Percentiles rank a stretch among this genome's conserved stretches.
Conservation (phyloP, 345 rosid species). For the Acer yangbiense region DNA sequence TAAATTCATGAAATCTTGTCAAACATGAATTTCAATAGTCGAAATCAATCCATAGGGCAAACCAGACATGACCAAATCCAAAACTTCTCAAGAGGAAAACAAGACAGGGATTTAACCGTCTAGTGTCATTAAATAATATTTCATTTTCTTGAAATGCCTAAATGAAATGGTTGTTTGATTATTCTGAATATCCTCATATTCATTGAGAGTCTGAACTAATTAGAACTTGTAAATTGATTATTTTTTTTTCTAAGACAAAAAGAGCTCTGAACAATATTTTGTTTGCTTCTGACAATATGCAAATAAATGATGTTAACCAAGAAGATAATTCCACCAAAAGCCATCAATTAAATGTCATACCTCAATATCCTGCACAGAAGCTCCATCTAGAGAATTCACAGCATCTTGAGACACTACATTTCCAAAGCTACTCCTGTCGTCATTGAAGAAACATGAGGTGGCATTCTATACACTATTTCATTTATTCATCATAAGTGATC, state of each 20-base stretch:
- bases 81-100: no score
- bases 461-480: neutral
- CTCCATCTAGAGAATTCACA: conserved; percentile 44
- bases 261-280: neutral
- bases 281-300: neutral
- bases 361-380: conserved; percentile 58
- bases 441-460: conserved; percentile 10
- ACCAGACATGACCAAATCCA: neutral
- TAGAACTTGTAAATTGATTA: neutral
- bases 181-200: neutral
- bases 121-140: neutral
- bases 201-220: neutral
- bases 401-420: conserved; percentile 45
- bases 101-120: neutral
- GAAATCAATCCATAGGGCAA: neutral
- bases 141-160: neutral
- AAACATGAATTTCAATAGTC: neutral
- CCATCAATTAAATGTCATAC: conserved; percentile 35
- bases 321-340: conserved; percentile 13
- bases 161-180: neutral
- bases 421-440: conserved; percentile 44
- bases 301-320: neutral
- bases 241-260: neutral
- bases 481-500: neutral
- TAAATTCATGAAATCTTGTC: neutral